Evolutionary conservation across 805 yeast genomes (phyloP), one percentile per base, ranked within the genome.

Genomic region (Tetrapisispora fleetii): DNA sequence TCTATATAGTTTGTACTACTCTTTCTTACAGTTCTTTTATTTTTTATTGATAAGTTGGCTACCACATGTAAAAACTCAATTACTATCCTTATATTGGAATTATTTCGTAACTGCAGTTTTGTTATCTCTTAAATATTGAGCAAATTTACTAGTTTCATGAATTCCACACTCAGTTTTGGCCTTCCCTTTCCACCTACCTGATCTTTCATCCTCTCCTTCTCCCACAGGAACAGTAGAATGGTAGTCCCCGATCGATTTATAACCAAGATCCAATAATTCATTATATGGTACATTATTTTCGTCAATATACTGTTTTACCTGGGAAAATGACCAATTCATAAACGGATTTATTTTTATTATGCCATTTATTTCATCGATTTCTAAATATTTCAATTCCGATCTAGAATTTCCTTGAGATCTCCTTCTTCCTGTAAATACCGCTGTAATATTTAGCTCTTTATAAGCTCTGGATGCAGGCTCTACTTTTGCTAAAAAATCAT

Each of bases 161-260:
- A 91, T 89, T 2, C 98, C 98, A 68, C 98, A 91, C 64, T 91
- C 98, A 0, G 96, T 88, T 71, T 91, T 91, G 11, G 80, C 75
- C 63, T 83, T 77, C 2, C 96, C 97, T 71, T 85, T 83, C 98
- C 98, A 91, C 60, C 98, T 78, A 1, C 98, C 98, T n/a, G 93
- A 80, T 54, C 98, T 77, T 65, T 91, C 98, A 61, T 91, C 97
- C 62, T 88, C 97, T 10, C 95, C 96, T 41, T 85, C 96, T 8
- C 70, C 75, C 11, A 87, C 95, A 2, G 98, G 97, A 30, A 69
- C 80, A 0, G 98, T 91, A 1, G 95, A 86, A 65, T 91, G 98
- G 78, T 90, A 91, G 65, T 91, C 98, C 1, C 98, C 98, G 16
- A 91, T 78, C 0, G 96, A 86, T 59, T 88, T 82, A 67, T 90